Evolutionary conservation across 2,329 filamentous ascomycete genomes (phyloP), one percentile per base, ranked within the genome.

Genomic region (Kalmusia sp.): DNA sequence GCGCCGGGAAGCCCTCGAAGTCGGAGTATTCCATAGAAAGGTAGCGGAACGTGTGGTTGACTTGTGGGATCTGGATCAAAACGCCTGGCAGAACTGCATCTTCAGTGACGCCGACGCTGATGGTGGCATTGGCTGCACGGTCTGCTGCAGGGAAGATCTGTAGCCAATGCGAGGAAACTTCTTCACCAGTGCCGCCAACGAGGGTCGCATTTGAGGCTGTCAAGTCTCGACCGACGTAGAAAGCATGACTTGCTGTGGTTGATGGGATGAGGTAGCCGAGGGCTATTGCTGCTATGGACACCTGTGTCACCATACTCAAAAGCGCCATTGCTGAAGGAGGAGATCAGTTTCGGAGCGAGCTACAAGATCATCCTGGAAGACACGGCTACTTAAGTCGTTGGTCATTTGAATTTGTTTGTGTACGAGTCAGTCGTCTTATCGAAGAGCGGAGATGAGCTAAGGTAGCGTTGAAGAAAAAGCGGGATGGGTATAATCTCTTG

Each of bases 151-250:
- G 69, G 40, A 80, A 80, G 27, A 80, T 65, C 50, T 80, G 74
- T 21, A 80, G 75, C 76, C 77, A 80, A 52, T 80, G 78, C 7
- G 73, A 77, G 0, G 78, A 80, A 0, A 80, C 77, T 57, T 80
- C 77, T 54, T 81, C 79, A 38, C 78, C 78, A 3, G 77, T 80
- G 19, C 78, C 77, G 54, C 77, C 78, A 17, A 80, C 64, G 37
- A 80, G 68, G 22, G 80, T 76, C 30, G 71, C 73, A 25, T 76
- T 76, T 54, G 76, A 72, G 12, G 70, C 64, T 0, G 78, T 80
- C 54, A 80, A 73, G 33, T 73, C 69, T 54, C 78, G 79, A 54
- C 79, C 78, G 15, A 80, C 76, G 47, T 80, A 80, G 63, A 80
- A 80, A 12, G 76, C 77, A 61, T 80, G 79, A 65, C 78, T 80